phyloP scores from a whole-genome alignment of 345 rosid species.

The Iberis pinnata region DNA sequence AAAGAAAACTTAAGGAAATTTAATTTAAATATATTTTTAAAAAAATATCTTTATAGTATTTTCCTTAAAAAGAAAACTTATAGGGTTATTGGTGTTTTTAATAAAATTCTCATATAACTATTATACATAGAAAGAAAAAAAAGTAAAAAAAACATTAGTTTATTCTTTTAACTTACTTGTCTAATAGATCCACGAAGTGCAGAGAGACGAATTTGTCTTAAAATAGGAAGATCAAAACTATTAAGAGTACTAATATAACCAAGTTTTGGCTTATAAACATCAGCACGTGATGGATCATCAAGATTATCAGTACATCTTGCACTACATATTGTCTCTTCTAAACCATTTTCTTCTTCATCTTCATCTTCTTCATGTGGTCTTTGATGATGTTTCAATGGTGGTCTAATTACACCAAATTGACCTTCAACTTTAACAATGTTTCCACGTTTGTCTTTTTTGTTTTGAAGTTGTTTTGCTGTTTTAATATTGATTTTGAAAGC shows the following conservation, averaged over 20 bases:
- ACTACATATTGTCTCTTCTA: slow-evolving; percentile 56
- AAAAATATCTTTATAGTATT: no score
- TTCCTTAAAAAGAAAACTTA: no score
- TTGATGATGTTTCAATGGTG: slow-evolving; percentile 29
- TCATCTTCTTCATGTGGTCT: slow-evolving; percentile 12
- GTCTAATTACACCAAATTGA: slow-evolving; percentile 34
- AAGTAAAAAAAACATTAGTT: no score
- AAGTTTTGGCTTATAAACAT: slow-evolving; percentile 47
- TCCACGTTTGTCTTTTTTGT: slow-evolving; percentile 40
- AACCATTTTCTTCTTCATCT: slow-evolving; percentile 30
- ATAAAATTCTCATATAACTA: no score
- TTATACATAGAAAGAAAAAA: no score
- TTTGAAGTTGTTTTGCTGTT: slow-evolving; percentile 38
- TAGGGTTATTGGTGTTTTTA: no score
- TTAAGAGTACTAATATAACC: slow-evolving; percentile 53
- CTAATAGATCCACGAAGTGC: slow-evolving; percentile 48
- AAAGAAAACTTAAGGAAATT: no score
- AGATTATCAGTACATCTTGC: slow-evolving; percentile 37
- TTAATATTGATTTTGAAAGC: slow-evolving; percentile 37
- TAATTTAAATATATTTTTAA: no score
- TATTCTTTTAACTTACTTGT: slow-evolving; percentile 12
- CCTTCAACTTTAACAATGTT: slow-evolving; percentile 45
- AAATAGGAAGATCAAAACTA: slow-evolving; percentile 53
- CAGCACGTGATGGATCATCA: slow-evolving; percentile 43
- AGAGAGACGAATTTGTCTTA: slow-evolving; percentile 44